Conservation (phyloP, 2,329 filamentous ascomycete species). For the Emydomyces testavorans region DNA sequence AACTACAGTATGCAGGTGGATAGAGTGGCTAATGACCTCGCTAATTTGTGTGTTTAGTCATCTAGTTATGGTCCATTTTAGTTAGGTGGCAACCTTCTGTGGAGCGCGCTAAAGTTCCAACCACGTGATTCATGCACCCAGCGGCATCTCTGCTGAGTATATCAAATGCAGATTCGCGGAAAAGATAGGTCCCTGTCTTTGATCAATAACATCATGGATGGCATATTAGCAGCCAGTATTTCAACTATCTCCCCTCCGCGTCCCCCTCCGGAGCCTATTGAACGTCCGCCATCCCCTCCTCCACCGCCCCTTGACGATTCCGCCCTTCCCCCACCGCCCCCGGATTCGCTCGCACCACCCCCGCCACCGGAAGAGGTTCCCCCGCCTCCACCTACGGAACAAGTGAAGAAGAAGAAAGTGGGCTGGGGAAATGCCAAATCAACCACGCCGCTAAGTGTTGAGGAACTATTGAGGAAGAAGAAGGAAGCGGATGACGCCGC, state of each 20-base stretch:
- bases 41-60: neutral
- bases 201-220: slow-evolving; percentile 24
- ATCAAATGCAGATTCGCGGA: too few species aligned
- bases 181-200: too few species aligned
- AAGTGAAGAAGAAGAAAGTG: slow-evolving; percentile 41
- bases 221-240: slow-evolving; percentile 23
- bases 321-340: slow-evolving; percentile 33
- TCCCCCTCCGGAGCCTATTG: slow-evolving; percentile 29
- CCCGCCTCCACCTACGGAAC: slow-evolving; percentile 31
- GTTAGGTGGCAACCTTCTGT: neutral
- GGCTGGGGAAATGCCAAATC: slow-evolving; percentile 39
- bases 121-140: too few species aligned
- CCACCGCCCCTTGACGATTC: slow-evolving; percentile 31
- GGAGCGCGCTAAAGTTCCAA: neutral
- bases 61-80: neutral
- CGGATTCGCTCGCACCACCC: slow-evolving; percentile 27
- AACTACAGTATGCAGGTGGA: too few species aligned
- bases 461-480: slow-evolving; percentile 75
- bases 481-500: slow-evolving; percentile 73
- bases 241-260: slow-evolving; percentile 20
- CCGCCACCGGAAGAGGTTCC: slow-evolving; percentile 35
- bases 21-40: too few species aligned
- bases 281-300: slow-evolving; percentile 32
- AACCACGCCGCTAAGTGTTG: slow-evolving; percentile 58
- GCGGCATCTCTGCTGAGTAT: too few species aligned